phyloP scores from a whole-genome alignment of 179 eudicot genomes.

The Silene noctiflora region DNA sequence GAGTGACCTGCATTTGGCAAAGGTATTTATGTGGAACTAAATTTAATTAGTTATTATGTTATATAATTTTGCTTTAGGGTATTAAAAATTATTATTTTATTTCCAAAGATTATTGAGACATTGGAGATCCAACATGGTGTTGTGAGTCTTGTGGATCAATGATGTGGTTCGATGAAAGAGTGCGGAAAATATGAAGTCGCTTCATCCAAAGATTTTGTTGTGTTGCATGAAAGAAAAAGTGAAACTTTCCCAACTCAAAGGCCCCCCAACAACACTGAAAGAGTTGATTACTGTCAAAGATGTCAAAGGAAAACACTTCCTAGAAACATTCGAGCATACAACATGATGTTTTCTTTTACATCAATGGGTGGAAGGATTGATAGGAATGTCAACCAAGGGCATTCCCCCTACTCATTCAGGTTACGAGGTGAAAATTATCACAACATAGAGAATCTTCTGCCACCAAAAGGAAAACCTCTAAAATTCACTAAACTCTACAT shows the following conservation, averaged over 20 bases:
- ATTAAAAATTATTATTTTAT: too few relatives aligned
- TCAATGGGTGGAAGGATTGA: slow-evolving; percentile 6
- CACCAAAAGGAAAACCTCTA: background rate
- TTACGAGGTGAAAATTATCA: background rate
- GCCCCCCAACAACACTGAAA: background rate
- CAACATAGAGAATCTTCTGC: background rate
- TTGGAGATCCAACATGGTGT: background rate
- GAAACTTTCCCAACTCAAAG: background rate
- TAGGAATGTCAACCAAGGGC: background rate
- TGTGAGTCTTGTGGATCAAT: slow-evolving; percentile 4
- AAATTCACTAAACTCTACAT: background rate
- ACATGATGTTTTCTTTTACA: slow-evolving; percentile 15
- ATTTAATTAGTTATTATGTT: too few relatives aligned
- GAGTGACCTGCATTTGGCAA: too few relatives aligned
- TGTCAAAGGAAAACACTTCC: background rate
- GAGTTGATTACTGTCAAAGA: background rate
- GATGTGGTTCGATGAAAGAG: background rate
- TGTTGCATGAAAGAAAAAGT: slow-evolving; percentile 3
- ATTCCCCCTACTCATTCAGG: background rate
- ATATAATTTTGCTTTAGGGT: too few relatives aligned
- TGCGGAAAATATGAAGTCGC: background rate
- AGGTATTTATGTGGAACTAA: too few relatives aligned
- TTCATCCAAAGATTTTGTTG: background rate
- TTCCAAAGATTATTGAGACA: slow-evolving; percentile 5
- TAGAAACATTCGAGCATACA: slow-evolving; percentile 2